phyloP scores from a whole-genome alignment of 2,329 filamentous ascomycete species.

The Trichoderma koningiopsis region DNA sequence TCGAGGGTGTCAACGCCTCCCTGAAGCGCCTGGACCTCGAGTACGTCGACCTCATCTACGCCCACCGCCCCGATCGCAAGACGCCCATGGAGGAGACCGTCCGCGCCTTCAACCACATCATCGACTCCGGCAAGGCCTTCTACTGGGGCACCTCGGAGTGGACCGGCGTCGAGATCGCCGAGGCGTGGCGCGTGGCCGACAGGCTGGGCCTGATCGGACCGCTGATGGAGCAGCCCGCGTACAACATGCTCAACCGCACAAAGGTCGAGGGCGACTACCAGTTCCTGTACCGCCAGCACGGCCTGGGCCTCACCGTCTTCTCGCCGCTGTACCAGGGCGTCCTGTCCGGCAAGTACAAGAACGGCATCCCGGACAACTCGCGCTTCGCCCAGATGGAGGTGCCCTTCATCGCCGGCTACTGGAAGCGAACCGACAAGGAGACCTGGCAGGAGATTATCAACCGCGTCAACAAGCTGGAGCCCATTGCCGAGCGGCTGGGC shows the following conservation, averaged over 20 bases:
- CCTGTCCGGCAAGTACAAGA: slow-evolving; percentile 68
- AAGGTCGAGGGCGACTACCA: slow-evolving; percentile 66
- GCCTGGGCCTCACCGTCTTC: slow-evolving; percentile 64
- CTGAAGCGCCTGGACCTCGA: slow-evolving; percentile 59
- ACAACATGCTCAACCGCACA: slow-evolving; percentile 64
- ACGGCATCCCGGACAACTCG: slow-evolving; percentile 62
- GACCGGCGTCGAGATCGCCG: slow-evolving; percentile 65
- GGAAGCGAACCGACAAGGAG: slow-evolving; percentile 54
- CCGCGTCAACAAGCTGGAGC: slow-evolving; percentile 60
- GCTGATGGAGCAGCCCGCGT: slow-evolving; percentile 66
- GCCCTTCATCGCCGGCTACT: slow-evolving; percentile 57
- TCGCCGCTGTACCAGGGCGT: slow-evolving; percentile 61
- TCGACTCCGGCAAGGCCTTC: slow-evolving; percentile 67
- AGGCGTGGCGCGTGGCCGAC: slow-evolving; percentile 63
- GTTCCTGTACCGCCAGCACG: slow-evolving; percentile 61
- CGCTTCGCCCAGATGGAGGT: slow-evolving; percentile 59
- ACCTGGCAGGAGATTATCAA: slow-evolving; percentile 59
- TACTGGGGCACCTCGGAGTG: slow-evolving; percentile 74
- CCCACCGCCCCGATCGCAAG: slow-evolving; percentile 66
- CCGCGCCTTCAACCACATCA: slow-evolving; percentile 70
- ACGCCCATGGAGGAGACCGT: slow-evolving; percentile 73
- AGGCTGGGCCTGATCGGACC: slow-evolving; percentile 63
- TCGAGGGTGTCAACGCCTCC: slow-evolving; percentile 64
- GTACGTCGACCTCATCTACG: slow-evolving; percentile 70
- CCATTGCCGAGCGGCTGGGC: slow-evolving; percentile 66